phyloP scores from a whole-genome alignment of 2,329 filamentous ascomycete species.

The Huntiella savannae region DNA sequence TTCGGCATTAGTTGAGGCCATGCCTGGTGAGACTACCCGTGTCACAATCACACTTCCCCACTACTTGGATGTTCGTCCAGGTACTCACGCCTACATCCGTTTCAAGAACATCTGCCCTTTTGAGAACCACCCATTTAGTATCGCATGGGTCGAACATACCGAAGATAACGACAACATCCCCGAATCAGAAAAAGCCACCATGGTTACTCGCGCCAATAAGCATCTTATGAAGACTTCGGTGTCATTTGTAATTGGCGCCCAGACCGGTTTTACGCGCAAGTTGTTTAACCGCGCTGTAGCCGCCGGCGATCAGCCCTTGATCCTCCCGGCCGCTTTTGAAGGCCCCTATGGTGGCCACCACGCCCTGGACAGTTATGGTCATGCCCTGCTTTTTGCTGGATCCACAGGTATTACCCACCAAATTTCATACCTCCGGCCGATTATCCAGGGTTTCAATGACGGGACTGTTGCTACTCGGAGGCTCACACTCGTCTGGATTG shows the following conservation, averaged over 20 bases:
- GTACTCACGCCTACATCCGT: conserved; percentile 57
- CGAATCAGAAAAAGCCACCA: conserved; percentile 22
- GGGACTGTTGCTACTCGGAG: conserved; percentile 63
- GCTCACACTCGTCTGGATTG: conserved; percentile 77
- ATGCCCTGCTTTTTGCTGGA: conserved; percentile 75
- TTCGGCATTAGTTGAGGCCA: conserved; percentile 44
- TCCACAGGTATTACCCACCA: conserved; percentile 93
- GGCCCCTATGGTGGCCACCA: conserved; percentile 78
- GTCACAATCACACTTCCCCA: conserved; percentile 53
- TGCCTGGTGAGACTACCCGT: conserved; percentile 50
- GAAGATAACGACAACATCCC: conserved; percentile 22
- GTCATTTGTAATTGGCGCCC: conserved; percentile 70
- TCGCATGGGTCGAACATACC: conserved; percentile 50
- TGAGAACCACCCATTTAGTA: conserved; percentile 63
- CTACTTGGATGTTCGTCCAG: conserved; percentile 45
- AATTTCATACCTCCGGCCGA: conserved; percentile 66
- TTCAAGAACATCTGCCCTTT: conserved; percentile 46
- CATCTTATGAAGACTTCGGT: conserved; percentile 35
- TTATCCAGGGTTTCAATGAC: conserved; percentile 48
- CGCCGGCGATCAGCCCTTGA: conserved; percentile 33
- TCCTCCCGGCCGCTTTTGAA: conserved; percentile 58
- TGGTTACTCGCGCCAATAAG: conserved; percentile 21
- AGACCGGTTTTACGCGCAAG: conserved; percentile 71
- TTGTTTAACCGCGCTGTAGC: conserved; percentile 51
- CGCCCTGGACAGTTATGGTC: conserved; percentile 78